Conservation (phyloP, 768 basidiomycete species). For the Termitomyces sp. region DNA sequence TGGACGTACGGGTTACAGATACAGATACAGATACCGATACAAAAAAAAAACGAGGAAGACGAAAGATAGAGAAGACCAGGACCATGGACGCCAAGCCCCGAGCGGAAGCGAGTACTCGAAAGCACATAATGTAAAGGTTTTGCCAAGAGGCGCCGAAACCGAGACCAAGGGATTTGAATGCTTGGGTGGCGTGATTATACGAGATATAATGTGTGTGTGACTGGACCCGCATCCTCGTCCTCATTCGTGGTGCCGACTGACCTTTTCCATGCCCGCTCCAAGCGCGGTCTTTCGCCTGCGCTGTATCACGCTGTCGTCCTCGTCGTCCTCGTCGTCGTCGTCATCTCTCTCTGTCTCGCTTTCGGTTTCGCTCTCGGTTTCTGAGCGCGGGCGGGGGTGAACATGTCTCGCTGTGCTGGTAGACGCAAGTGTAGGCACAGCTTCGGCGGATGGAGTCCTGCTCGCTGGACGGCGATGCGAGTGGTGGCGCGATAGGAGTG, state of each 20-base stretch:
- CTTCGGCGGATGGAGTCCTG: conserved; percentile 3
- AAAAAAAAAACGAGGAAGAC: no score
- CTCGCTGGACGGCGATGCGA: background rate
- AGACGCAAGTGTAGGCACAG: background rate
- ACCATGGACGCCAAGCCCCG: no score
- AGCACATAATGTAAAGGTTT: no score
- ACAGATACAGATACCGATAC: no score
- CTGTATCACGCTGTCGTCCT: background rate
- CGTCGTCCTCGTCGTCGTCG: conserved; percentile 16
- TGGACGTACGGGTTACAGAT: no score
- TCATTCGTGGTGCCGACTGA: conserved; percentile 19
- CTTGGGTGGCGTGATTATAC: no score
- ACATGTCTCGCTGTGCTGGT: background rate
- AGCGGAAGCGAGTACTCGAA: no score
- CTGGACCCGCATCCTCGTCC: no score
- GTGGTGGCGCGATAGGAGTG: background rate
- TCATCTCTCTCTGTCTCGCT: conserved; percentile 10
- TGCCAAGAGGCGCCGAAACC: no score
- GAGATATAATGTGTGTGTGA: no score
- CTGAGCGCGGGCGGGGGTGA: background rate
- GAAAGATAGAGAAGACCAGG: no score
- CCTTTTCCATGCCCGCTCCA: conserved; percentile 21
- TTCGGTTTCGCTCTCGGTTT: conserved; percentile 10
- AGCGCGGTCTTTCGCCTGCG: conserved; percentile 12
- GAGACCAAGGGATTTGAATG: no score